These are phyloP conservation scores for Tephrocybe rancida DNA, from an alignment of 768 basidiomycete genomes.

Conservation along the genomic window DNA sequence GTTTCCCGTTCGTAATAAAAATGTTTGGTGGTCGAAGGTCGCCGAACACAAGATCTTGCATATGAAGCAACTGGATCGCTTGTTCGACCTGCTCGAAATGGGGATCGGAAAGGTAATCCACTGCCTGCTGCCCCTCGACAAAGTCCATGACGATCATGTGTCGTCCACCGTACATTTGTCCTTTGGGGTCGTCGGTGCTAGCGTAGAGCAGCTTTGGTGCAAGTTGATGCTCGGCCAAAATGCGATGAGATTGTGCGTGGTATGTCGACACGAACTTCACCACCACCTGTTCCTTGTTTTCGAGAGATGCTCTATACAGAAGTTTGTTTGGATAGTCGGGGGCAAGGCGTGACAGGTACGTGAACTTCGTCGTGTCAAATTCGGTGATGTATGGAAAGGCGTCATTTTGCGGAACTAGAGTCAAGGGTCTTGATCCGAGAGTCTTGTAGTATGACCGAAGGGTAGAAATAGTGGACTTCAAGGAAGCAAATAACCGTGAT, in stretches of 20 bases:
- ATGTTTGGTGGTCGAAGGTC: conserved; percentile 10
- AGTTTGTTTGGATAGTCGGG: not conserved
- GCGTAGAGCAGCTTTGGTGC: conserved; percentile 14
- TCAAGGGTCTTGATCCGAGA: not conserved
- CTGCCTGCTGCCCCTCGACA: not conserved
- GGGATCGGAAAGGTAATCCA: not conserved
- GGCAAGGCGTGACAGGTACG: conserved; percentile 2
- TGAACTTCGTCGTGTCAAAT: not conserved
- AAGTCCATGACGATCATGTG: conserved; percentile 8
- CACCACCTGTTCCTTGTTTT: not conserved
- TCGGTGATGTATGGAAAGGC: conserved; percentile 4
- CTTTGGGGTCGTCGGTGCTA: not conserved
- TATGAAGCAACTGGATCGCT: conserved; percentile 2
- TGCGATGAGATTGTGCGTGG: conserved; percentile 10
- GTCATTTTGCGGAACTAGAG: not conserved
- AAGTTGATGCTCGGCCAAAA: conserved; percentile 10
- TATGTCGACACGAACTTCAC: conserved; percentile 15
- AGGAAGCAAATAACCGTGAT: conserved; percentile 5
- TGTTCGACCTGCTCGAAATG: not conserved
- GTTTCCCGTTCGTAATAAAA: not conserved
- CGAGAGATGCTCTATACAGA: conserved; percentile 1
- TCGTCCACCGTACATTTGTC: not conserved
- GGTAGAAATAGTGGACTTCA: conserved; percentile 5
- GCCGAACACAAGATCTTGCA: not conserved
- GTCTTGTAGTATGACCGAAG: conserved; percentile 10